These are phyloP conservation scores for Bipolaris cookei DNA, from an alignment of 2,329 filamentous ascomycete genomes.

Conservation along the genomic window DNA sequence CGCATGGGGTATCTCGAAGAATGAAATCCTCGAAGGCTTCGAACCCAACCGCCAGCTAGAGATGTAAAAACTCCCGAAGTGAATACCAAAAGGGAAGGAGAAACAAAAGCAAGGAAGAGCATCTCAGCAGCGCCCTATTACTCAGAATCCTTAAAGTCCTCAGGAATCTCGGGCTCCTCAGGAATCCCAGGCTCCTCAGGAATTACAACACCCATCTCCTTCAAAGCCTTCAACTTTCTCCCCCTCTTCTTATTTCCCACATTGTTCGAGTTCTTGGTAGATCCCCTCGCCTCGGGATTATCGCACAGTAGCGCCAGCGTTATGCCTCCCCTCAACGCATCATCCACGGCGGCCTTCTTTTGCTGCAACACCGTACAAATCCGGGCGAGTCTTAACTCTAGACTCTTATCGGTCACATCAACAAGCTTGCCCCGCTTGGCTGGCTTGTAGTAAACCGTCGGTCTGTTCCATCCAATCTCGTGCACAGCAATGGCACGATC, in stretches of 20 bases:
- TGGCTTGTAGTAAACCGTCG: slow-evolving; percentile 32
- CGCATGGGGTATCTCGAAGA: neutral
- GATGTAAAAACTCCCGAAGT: neutral
- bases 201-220: neutral
- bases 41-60: slow-evolving; percentile 2
- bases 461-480: slow-evolving; percentile 31
- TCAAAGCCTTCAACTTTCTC: slow-evolving; percentile 14
- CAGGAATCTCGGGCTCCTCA: neutral
- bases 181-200: neutral
- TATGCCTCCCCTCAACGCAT: slow-evolving; percentile 35
- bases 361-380: slow-evolving; percentile 30
- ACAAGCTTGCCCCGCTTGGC: slow-evolving; percentile 31
- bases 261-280: slow-evolving; percentile 36
- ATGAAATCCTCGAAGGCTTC: neutral
- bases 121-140: neutral
- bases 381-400: slow-evolving; percentile 28
- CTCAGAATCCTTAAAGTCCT: neutral
- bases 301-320: slow-evolving; percentile 32
- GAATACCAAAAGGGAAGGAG: neutral
- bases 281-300: slow-evolving; percentile 30
- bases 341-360: slow-evolving; percentile 37
- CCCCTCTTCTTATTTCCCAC: slow-evolving; percentile 31
- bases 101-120: neutral
- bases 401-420: slow-evolving; percentile 22
- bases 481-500: slow-evolving; percentile 35